phyloP scores from a whole-genome alignment of 2,329 filamentous ascomycete genomes.

The Fusarium udum region DNA sequence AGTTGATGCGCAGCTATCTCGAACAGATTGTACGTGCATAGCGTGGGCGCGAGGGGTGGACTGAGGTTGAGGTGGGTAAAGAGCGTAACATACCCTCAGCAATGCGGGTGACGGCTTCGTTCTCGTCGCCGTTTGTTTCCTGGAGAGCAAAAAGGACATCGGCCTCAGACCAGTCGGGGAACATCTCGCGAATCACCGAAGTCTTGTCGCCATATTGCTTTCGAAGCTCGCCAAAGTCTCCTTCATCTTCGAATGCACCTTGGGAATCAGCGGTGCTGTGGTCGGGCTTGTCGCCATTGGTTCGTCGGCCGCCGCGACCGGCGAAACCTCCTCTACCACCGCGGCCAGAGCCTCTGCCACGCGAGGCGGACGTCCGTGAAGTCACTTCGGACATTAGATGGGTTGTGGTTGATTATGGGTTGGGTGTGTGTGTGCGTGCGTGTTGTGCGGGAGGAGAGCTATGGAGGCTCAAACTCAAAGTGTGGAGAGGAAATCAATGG shows the following conservation, averaged over 20 bases:
- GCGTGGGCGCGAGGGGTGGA: constrained; percentile 28
- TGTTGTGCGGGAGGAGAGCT: constrained; percentile 43
- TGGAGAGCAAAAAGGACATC: constrained; percentile 93
- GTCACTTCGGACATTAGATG: constrained; percentile 91
- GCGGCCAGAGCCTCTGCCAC: constrained; percentile 90
- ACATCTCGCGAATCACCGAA: constrained; percentile 87
- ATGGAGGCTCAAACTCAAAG: constrained; percentile 40
- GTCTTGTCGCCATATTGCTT: constrained; percentile 86
- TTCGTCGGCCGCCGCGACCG: constrained; percentile 75
- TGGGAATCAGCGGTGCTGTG: constrained; percentile 68
- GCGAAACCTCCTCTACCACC: constrained; percentile 83
- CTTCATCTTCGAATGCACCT: constrained; percentile 77
- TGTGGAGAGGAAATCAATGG: constrained; percentile 45
- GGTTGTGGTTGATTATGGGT: constrained; percentile 52
- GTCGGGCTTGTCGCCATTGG: constrained; percentile 75
- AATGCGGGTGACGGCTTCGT: constrained; percentile 79
- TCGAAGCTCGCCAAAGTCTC: constrained; percentile 91
- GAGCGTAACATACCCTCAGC: constrained; percentile 70
- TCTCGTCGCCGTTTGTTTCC: constrained; percentile 84
- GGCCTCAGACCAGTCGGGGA: constrained; percentile 93
- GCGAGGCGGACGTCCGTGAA: constrained; percentile 81
- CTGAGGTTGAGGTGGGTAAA: constrained; percentile 18
- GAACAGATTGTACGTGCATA: constrained; percentile 14
- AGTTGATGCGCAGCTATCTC: constrained; percentile 9
- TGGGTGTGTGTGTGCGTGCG: constrained; percentile 36